phyloP scores from a whole-genome alignment of 192 early-diverging fungal species.

The Bifiguratus adelaidae region DNA sequence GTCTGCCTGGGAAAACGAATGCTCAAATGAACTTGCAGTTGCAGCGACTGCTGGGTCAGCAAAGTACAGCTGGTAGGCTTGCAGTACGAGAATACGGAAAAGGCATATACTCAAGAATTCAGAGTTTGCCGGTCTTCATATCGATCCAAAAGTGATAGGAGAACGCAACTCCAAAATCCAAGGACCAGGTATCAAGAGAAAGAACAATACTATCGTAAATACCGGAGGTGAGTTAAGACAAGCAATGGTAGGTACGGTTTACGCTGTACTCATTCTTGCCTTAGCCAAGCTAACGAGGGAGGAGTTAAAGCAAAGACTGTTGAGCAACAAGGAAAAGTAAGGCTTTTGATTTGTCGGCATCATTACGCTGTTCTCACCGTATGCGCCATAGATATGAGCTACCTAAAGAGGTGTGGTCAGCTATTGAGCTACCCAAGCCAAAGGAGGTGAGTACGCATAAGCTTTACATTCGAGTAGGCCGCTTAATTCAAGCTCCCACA shows the following conservation, averaged over 20 bases:
- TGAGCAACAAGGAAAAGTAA: conserved; percentile 69
- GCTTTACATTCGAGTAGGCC: too few relatives aligned
- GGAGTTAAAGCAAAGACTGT: conserved; percentile 55
- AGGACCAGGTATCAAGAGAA: conserved; percentile 76
- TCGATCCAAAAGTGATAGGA: conserved; percentile 82
- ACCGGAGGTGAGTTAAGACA: conserved; percentile 48
- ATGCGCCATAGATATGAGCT: conserved; percentile 56
- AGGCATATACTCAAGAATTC: conserved; percentile 9
- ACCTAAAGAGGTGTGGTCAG: conserved; percentile 50
- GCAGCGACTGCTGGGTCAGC: conserved; percentile 90
- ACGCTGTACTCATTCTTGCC: neutral
- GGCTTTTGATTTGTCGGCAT: neutral
- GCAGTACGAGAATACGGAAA: neutral
- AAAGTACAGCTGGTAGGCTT: conserved; percentile 74
- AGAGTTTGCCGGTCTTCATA: conserved; percentile 90
- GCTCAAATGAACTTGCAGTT: conserved; percentile 96
- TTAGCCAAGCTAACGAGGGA: conserved; percentile 59
- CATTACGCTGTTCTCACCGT: neutral
- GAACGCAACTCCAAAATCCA: conserved; percentile 74
- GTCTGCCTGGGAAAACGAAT: conserved; percentile 91
- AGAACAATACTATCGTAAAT: conserved; percentile 93
- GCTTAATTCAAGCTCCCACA: too few relatives aligned
- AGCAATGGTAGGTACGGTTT: neutral
- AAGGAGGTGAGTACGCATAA: conserved; percentile 67
- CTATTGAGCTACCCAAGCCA: conserved; percentile 57